A percentile compares a stretch with the other conserved stretches of the same genome.
Evolutionary conservation across 1,139 yeast species (phyloP).

Genomic region (Barnettozyma hawaiiensis): DNA sequence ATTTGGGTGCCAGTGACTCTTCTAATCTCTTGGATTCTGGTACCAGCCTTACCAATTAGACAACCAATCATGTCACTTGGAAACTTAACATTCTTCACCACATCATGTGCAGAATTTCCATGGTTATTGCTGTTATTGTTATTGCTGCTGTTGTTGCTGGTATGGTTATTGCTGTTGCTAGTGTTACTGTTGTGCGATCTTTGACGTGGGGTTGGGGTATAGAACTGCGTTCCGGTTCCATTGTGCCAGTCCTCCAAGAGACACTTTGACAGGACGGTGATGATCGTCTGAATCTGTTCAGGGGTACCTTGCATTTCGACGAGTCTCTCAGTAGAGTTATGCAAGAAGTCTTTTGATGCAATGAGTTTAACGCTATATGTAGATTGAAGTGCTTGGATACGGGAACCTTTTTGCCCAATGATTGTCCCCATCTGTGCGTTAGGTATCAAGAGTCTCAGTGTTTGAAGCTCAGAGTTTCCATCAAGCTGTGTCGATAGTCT

Average conservation of each 20-base stretch:
- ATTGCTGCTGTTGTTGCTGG: slow-evolving; percentile 7
- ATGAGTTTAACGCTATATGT: slow-evolving; percentile 70
- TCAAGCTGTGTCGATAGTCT: slow-evolving; percentile 43
- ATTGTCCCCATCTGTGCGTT: slow-evolving; percentile 88
- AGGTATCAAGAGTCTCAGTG: slow-evolving; percentile 70
- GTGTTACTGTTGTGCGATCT: slow-evolving; percentile 8
- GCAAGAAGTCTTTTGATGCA: slow-evolving; percentile 80
- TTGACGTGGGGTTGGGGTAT: slow-evolving; percentile 48
- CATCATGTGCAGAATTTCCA: slow-evolving; percentile 19
- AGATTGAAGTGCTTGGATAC: slow-evolving; percentile 79
- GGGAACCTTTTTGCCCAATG: slow-evolving; percentile 78
- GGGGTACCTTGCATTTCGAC: slow-evolving; percentile 86
- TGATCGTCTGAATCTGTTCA: slow-evolving; percentile 52
- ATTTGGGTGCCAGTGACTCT: slow-evolving; percentile 76
- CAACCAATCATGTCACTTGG: slow-evolving; percentile 90
- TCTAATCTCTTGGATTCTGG: slow-evolving; percentile 82
- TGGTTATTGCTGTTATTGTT: slow-evolving; percentile 6
- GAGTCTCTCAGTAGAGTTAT: slow-evolving; percentile 80
- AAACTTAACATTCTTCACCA: slow-evolving; percentile 46
- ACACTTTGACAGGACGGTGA: slow-evolving; percentile 64
- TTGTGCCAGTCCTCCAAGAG: slow-evolving; percentile 67
- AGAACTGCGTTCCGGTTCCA: slow-evolving; percentile 60
- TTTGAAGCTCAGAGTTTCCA: slow-evolving; percentile 45
- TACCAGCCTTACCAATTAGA: slow-evolving; percentile 80
- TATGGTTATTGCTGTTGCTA: slow-evolving; percentile 6